Conservation (phyloP, 2,329 filamentous ascomycete genomes). For the Talaromyces sp. region DNA sequence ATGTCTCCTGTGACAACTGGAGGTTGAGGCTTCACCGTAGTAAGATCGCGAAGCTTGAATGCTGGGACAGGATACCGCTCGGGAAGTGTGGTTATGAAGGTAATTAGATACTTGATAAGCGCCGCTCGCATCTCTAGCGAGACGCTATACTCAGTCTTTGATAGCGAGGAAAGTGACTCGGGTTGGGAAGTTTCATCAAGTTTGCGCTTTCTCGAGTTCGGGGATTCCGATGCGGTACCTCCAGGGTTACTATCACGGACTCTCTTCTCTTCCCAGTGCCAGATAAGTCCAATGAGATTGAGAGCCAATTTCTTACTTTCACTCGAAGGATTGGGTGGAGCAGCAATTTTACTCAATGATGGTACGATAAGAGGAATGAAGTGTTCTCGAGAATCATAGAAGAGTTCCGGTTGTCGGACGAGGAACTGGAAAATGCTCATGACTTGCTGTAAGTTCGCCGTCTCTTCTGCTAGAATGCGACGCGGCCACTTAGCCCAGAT, state of each 20-base stretch:
- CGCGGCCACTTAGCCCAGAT: slow-evolving; percentile 88
- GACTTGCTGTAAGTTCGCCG: slow-evolving; percentile 90
- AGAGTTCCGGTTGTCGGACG: slow-evolving; percentile 84
- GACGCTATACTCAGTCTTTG: slow-evolving; percentile 63
- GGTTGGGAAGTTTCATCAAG: slow-evolving; percentile 61
- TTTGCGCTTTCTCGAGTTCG: slow-evolving; percentile 70
- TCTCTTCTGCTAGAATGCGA: slow-evolving; percentile 88
- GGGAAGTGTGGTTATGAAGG: slow-evolving; percentile 86
- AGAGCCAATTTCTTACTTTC: slow-evolving; percentile 90
- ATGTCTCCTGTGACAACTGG: slow-evolving; percentile 67
- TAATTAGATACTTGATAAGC: slow-evolving; percentile 91
- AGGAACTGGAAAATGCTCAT: slow-evolving; percentile 97
- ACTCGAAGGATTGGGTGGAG: slow-evolving; percentile 73
- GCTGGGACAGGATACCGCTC: slow-evolving; percentile 79
- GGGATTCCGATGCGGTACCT: slow-evolving; percentile 60
- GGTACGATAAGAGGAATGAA: slow-evolving; percentile 86
- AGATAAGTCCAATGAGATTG: slow-evolving; percentile 85
- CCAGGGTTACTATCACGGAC: slow-evolving; percentile 53
- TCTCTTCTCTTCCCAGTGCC: slow-evolving; percentile 85
- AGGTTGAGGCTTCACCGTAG: slow-evolving; percentile 47
- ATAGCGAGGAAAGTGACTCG: slow-evolving; percentile 54
- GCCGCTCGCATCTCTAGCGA: slow-evolving; percentile 66
- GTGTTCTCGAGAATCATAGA: slow-evolving; percentile 91
- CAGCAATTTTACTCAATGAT: slow-evolving; percentile 82
- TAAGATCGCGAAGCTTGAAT: slow-evolving; percentile 59